Percentiles rank a stretch among this genome's conserved stretches.
Evolutionary conservation across 192 early-diverging fungal genomes (phyloP).

Genomic region (Allomyces javanicus): DNA sequence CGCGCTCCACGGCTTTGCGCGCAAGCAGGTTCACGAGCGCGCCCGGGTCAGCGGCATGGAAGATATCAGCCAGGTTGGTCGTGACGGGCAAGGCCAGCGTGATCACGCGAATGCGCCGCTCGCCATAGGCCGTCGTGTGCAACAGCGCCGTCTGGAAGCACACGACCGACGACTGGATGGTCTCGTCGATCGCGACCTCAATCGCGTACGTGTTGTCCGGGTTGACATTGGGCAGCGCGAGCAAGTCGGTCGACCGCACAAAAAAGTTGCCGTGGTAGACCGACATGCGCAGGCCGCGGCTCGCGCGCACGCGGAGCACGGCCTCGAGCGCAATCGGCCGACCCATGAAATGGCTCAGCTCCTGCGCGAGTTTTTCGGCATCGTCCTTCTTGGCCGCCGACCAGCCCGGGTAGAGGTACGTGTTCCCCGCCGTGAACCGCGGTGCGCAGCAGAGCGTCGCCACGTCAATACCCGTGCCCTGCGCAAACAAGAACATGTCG

Average conservation of each 20-base stretch:
- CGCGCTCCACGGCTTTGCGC: slow-evolving; percentile 84
- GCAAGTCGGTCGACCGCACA: slow-evolving; percentile 75
- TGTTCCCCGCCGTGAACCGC: slow-evolving; percentile 73
- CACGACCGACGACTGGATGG: slow-evolving; percentile 47
- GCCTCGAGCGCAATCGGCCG: slow-evolving; percentile 72
- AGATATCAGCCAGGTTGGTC: slow-evolving; percentile 56
- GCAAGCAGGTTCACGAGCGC: slow-evolving; percentile 63
- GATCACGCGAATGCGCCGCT: slow-evolving; percentile 82
- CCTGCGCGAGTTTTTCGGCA: slow-evolving; percentile 58
- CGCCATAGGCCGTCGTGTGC: slow-evolving; percentile 71
- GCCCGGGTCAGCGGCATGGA: slow-evolving; percentile 59
- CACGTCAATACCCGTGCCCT: slow-evolving; percentile 59
- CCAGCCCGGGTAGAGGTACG: slow-evolving; percentile 77
- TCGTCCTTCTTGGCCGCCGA: slow-evolving; percentile 65
- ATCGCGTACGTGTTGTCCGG: slow-evolving; percentile 80
- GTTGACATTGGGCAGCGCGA: slow-evolving; percentile 77
- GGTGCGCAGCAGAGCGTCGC: slow-evolving; percentile 54
- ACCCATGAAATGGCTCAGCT: slow-evolving; percentile 59
- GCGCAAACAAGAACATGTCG: slow-evolving; percentile 73
- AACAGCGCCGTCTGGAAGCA: slow-evolving; percentile 91
- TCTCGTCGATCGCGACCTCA: slow-evolving; percentile 59
- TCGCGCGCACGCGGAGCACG: slow-evolving; percentile 78
- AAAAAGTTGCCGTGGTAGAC: slow-evolving; percentile 96
- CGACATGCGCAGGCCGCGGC: slow-evolving; percentile 60
- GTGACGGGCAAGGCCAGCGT: slow-evolving; percentile 78